A percentile compares a stretch with the other conserved stretches of the same genome.
phyloP scores from a whole-genome alignment of 108 stramenopile species.

The Skeletonema costatum region DNA sequence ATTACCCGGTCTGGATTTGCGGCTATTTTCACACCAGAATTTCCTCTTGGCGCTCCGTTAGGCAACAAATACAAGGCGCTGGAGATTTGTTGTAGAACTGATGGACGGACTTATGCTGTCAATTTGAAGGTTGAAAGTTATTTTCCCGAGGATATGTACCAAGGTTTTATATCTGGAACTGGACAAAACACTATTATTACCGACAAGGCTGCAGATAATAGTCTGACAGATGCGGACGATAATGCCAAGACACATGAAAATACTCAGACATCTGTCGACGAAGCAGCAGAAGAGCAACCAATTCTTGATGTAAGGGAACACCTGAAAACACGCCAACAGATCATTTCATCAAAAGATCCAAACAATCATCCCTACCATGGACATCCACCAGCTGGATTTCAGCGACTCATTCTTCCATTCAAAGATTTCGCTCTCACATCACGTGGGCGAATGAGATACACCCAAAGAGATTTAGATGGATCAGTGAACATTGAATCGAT shows the following conservation, averaged over 20 bases:
- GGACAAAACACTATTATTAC: not conserved
- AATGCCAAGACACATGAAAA: not conserved
- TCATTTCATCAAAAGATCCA: constrained; percentile 15
- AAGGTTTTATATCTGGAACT: constrained; percentile 58
- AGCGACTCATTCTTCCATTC: constrained; percentile 62
- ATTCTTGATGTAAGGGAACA: constrained; percentile 32
- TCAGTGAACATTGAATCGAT: constrained; percentile 65
- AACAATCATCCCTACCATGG: constrained; percentile 34
- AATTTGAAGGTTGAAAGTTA: constrained; percentile 72
- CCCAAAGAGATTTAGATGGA: constrained; percentile 68
- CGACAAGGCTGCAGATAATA: constrained; percentile 28
- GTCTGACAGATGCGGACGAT: constrained; percentile 32
- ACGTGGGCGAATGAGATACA: constrained; percentile 59
- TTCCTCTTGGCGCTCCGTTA: constrained; percentile 67
- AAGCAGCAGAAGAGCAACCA: constrained; percentile 8
- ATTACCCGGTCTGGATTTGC: constrained; percentile 77
- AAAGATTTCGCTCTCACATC: constrained; percentile 67
- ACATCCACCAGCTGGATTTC: constrained; percentile 38
- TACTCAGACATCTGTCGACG: not conserved
- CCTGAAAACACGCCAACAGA: constrained; percentile 12
- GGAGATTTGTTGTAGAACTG: constrained; percentile 79
- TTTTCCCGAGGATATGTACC: constrained; percentile 85
- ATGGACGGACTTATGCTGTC: constrained; percentile 77
- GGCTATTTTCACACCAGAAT: constrained; percentile 78
- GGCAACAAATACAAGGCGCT: constrained; percentile 71